Base-by-base conservation (phyloP, 2,329 filamentous ascomycete genomes). In the Moelleriella libera region DNA sequence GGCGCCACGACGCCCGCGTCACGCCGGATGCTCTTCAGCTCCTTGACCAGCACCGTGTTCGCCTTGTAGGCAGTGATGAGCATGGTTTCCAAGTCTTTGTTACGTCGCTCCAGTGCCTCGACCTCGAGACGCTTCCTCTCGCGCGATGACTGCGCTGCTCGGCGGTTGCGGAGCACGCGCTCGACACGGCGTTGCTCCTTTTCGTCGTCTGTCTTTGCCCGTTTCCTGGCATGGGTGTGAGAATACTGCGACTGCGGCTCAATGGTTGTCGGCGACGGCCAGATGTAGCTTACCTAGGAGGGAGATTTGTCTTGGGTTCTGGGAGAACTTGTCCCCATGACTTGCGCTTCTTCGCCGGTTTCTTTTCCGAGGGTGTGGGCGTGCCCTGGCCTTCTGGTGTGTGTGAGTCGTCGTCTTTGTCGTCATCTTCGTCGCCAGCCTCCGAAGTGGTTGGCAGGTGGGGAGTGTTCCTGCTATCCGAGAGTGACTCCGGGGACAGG, bases 101-200 rank as follows among this genome's bases (percentile, higher is more conserved):
- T 89, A 49, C 82, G 75, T 59, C 77, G 68, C 67, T 90, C 86
- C 32, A 97, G 77, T 43, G 83, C 83, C 67, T 97, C 92, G 40
- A 94, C 88, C 67, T 97, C 81, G 11, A 75, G 74, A 49, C 89
- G 80, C 75, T 96, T 95, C 50, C 89, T 85, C 67, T 98, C 92
- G 45, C 92, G 78, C 4, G 92, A 98, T 50, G 94, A 96, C 73
- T 97, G 92, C 41, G 92, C 92, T 43, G 92, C 92, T 50, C 89
- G 86, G 54, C 92, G 87, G 63, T 98, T 98, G 43, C 92, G 84
- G 57, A 97, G 87, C 54, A 98, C 92, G 52, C 92, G 87, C 72
- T 98, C 92, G 48, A 97, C 94, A 52, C 92, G 85, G 43, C 92
- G 85, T 67, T 98, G 92, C 68, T 97, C 92, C 70, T 98, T 98